Evolutionary conservation across 257 asterid genomes (phyloP).

Genomic region (Leonotis leonurus): DNA sequence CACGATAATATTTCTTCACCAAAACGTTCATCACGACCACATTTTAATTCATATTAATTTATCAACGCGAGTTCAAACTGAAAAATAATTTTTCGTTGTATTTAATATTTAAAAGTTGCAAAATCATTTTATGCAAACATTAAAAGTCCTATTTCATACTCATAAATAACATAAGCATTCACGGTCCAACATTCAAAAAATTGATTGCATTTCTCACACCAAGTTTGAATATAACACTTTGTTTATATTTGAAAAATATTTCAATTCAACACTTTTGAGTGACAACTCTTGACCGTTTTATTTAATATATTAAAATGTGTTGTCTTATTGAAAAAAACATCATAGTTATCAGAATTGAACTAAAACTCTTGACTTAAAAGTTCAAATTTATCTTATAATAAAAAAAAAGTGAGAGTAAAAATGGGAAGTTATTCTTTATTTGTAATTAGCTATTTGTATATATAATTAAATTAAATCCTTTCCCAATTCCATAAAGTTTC

Average conservation of each 20-base stretch:
- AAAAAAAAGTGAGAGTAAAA: not conserved
- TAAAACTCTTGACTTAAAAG: not conserved
- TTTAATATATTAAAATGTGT: no score
- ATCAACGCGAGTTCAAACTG: no score
- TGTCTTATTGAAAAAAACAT: not conserved
- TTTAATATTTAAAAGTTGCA: no score
- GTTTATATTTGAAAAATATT: not conserved
- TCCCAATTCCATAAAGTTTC: not conserved
- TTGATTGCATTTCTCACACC: not conserved
- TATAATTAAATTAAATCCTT: not conserved
- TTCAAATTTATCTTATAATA: no score
- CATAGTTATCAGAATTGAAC: not conserved
- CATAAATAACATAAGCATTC: not conserved
- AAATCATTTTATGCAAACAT: not conserved
- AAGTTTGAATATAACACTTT: slow-evolving; percentile 7
- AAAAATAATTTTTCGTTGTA: no score
- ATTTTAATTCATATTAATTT: no score
- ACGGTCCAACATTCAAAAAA: not conserved
- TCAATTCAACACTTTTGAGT: slow-evolving; percentile 8
- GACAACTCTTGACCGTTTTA: not conserved
- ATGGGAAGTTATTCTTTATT: no score
- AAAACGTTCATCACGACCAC: no score
- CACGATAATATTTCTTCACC: not conserved
- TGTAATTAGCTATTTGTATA: no score
- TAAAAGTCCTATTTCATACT: not conserved